A percentile compares a stretch with the other conserved stretches of the same genome.
phyloP scores from a whole-genome alignment of 805 yeast species.

The Candida saitoana region DNA sequence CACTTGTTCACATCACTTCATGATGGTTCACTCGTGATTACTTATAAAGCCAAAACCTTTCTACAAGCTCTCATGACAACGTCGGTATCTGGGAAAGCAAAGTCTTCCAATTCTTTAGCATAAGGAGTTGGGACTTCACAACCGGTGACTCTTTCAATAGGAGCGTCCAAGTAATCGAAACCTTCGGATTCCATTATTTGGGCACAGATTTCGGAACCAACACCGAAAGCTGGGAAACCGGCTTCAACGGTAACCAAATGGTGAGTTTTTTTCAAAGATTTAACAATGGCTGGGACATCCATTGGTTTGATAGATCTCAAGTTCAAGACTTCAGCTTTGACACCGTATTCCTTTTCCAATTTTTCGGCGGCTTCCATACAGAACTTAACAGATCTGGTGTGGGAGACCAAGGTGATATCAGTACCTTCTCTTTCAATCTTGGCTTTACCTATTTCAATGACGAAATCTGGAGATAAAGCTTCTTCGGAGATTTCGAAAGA shows the following conservation, averaged over 20 bases:
- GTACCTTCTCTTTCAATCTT: slow-evolving; percentile 91
- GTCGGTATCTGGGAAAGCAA: slow-evolving; percentile 97
- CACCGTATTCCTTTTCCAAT: slow-evolving; percentile 79
- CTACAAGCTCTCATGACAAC: slow-evolving; percentile 82
- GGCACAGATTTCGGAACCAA: slow-evolving; percentile 97
- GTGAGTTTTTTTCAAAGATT: slow-evolving; percentile 92
- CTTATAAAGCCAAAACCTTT: slow-evolving; percentile 70
- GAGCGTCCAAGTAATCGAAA: slow-evolving; percentile 96
- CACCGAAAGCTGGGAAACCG: slow-evolving; percentile 97
- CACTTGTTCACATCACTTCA: no score
- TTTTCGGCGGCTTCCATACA: slow-evolving; percentile 87
- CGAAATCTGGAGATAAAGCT: slow-evolving; percentile 81
- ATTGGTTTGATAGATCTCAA: slow-evolving; percentile 96
- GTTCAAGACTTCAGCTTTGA: slow-evolving; percentile 90
- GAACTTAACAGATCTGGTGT: slow-evolving; percentile 85
- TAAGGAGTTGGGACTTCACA: slow-evolving; percentile 99
- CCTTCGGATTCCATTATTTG: slow-evolving; percentile 98
- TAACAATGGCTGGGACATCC: slow-evolving; percentile 81
- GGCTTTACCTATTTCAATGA: slow-evolving; percentile 92
- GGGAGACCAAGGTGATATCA: slow-evolving; percentile 85
- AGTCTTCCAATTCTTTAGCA: slow-evolving; percentile 91
- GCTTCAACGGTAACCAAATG: slow-evolving; percentile 95
- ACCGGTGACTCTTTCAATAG: slow-evolving; percentile 97
- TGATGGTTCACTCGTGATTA: no score
- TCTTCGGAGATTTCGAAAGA: slow-evolving; percentile 86